Base-by-base conservation (phyloP, 768 basidiomycete species). In the Leucogyrophana mollusca region DNA sequence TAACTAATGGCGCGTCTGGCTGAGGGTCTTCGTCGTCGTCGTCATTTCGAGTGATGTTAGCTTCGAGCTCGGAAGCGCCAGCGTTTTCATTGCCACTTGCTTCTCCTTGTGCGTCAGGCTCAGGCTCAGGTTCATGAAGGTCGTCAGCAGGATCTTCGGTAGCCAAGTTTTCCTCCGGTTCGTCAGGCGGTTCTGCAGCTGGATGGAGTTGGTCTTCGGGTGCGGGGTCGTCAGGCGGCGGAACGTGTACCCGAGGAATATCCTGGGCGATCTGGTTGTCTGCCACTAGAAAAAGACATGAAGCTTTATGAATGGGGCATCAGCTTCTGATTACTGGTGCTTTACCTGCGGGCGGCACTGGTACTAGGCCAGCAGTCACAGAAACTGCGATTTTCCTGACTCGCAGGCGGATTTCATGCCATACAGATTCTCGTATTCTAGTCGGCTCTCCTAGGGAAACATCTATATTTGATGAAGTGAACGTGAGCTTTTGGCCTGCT, bases 351-450 rank as follows among this genome's bases (percentile, higher is more conserved):
- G n/a, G n/a, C n/a, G n/a, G n/a, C n/a, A n/a, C n/a, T n/a, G n/a
- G n/a, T n/a, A n/a, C n/a, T n/a, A n/a, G n/a, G n/a, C n/a, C n/a
- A n/a, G n/a, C 27, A 13, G 6, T 13, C 27, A 30, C 7, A 13
- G 27, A 30, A 30, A 63, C 54, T 3, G 48, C 54, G 34, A 49
- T 50, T 9, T 62, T 65, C 3, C 62, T 62, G 18, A 65, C 60
- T 40, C 40, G 51, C 4, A 50, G 36, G 11, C 46, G 41, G 1
- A 65, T 4, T 0, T 49, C 44, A 22, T 38, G 50, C 62, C 62
- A 63, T 20, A 48, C 47, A 3, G 11, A 16, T 14, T 50, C 43
- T 0, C 63, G 55, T 40, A 64, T 62, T 34, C 60, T 40, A 3
- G 60, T 62, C 1, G 56, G 52, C 2, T 33, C 21, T 4, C 53